These are phyloP conservation scores for Trypanosoma congolense DNA, from an alignment of 208 protist species.

Conservation along the genomic window DNA sequence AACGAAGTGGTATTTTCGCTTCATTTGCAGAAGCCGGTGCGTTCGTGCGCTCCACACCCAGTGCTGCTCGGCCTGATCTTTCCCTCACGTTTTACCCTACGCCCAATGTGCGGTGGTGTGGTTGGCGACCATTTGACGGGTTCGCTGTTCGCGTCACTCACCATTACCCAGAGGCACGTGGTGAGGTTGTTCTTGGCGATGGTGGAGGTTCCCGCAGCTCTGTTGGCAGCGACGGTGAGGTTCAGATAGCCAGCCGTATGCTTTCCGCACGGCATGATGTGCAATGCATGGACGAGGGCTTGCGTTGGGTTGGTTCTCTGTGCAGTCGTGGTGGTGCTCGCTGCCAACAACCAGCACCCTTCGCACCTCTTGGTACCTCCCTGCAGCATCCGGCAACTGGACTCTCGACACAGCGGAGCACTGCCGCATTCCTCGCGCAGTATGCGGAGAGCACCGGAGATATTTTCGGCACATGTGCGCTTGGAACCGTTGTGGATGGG, in stretches of 20 bases:
- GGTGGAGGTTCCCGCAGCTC: too few relatives aligned
- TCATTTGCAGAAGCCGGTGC: constrained; percentile 51
- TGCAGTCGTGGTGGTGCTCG: constrained; percentile 31
- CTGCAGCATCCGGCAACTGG: constrained; percentile 35
- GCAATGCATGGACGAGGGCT: constrained; percentile 62
- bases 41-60: constrained; percentile 45
- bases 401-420: constrained; percentile 39
- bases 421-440: constrained; percentile 52
- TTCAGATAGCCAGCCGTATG: constrained; percentile 37
- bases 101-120: constrained; percentile 37
- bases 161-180: constrained; percentile 62
- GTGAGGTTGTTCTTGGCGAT: constrained; percentile 23
- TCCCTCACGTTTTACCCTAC: constrained; percentile 60
- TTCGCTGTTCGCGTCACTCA: constrained; percentile 64
- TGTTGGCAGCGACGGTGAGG: neutral
- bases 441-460: constrained; percentile 35
- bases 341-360: constrained; percentile 47
- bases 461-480: constrained; percentile 69
- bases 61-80: constrained; percentile 31
- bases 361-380: constrained; percentile 35
- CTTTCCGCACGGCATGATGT: constrained; percentile 50
- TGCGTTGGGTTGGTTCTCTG: constrained; percentile 70
- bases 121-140: constrained; percentile 34
- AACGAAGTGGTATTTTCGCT: constrained; percentile 51
- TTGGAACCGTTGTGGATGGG: constrained; percentile 56